These are phyloP conservation scores for Eutrema yunnanense DNA, from an alignment of 345 rosid genomes.

Conservation along the genomic window DNA sequence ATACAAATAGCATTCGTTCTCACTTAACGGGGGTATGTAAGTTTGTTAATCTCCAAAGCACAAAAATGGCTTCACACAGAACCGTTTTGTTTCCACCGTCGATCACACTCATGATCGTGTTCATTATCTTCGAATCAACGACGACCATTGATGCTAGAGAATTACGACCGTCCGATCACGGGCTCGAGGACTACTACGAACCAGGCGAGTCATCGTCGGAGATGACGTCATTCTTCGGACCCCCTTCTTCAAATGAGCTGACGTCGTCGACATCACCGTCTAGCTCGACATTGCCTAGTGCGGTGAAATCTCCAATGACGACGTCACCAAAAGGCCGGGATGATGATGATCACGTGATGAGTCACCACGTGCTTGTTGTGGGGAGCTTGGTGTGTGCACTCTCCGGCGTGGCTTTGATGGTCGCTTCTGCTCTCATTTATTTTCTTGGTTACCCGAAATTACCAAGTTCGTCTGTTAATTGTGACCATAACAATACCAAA, in stretches of 20 bases:
- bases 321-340: background rate
- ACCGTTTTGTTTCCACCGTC: background rate
- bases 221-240: conserved; percentile 52
- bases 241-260: conserved; percentile 18
- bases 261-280: background rate
- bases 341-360: conserved; percentile 13
- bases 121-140: conserved; percentile 13
- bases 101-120: conserved; percentile 4
- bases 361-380: conserved; percentile 24
- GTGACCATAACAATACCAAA: background rate
- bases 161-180: conserved; percentile 69
- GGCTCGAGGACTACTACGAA: conserved; percentile 46
- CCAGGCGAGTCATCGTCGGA: conserved; percentile 37
- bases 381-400: conserved; percentile 29
- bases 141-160: conserved; percentile 32
- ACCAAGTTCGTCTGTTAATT: background rate
- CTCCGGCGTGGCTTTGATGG: conserved; percentile 23
- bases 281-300: conserved; percentile 20
- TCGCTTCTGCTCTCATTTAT: conserved; percentile 29
- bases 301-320: conserved; percentile 23
- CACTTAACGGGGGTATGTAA: conserved; percentile 1
- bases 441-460: conserved; percentile 6
- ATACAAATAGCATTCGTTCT: conserved; percentile 7
- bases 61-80: conserved; percentile 3
- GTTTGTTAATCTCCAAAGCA: background rate